A percentile compares a stretch with the other conserved stretches of the same genome.
These are phyloP conservation scores for Botrytis sinoallii DNA, from an alignment of 2,329 filamentous ascomycete genomes.

Conservation along the genomic window DNA sequence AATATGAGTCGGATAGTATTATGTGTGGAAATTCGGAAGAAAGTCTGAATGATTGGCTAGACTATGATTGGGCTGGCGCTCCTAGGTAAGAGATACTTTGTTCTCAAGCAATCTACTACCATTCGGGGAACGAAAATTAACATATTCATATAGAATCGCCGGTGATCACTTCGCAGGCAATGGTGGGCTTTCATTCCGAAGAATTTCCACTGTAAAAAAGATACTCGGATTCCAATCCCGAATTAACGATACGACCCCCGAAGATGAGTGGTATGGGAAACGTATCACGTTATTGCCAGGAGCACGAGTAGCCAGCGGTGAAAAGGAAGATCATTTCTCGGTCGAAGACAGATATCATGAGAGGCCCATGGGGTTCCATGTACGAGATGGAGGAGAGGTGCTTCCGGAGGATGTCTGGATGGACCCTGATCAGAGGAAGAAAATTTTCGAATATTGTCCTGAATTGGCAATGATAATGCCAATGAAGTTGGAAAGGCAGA, in stretches of 20 bases:
- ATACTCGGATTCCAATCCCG: conserved; percentile 51
- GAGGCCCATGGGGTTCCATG: conserved; percentile 54
- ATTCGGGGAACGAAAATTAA: background rate
- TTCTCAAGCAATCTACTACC: conserved; percentile 19
- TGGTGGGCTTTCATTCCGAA: conserved; percentile 53
- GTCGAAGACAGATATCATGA: conserved; percentile 50
- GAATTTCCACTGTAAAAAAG: conserved; percentile 48
- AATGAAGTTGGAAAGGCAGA: conserved; percentile 49
- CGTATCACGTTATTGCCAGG: conserved; percentile 49
- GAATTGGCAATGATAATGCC: conserved; percentile 55
- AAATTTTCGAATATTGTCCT: conserved; percentile 55
- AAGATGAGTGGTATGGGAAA: conserved; percentile 55
- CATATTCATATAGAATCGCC: background rate
- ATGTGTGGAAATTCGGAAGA: conserved; percentile 52
- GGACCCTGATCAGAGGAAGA: conserved; percentile 42
- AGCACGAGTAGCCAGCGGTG: conserved; percentile 46
- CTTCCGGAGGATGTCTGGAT: conserved; percentile 49
- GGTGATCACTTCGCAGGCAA: conserved; percentile 46
- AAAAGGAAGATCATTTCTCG: conserved; percentile 44
- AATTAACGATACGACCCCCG: conserved; percentile 49
- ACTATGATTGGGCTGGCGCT: conserved; percentile 40
- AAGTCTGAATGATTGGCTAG: conserved; percentile 37
- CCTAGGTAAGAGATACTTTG: conserved; percentile 40
- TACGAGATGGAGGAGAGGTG: conserved; percentile 44
- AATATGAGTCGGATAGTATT: conserved; percentile 57